Base-by-base conservation (phyloP, 2,329 filamentous ascomycete genomes). In the Sporothrix mexicana region DNA sequence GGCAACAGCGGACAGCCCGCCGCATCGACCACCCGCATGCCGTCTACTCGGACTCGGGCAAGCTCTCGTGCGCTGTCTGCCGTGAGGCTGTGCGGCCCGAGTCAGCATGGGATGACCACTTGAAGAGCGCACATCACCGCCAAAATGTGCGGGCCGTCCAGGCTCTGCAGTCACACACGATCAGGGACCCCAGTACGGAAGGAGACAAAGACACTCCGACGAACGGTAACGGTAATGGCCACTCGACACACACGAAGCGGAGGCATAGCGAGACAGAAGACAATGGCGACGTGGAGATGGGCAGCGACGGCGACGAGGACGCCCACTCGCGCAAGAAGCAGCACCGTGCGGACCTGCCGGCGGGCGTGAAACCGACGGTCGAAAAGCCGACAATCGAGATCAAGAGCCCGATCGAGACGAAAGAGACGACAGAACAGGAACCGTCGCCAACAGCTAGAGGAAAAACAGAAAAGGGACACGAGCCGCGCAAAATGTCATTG, bases 1-100 rank as follows among this genome's bases (percentile, higher is more conserved):
- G 93, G 77, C 91, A 91, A 78, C 92, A 95, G 81, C 90, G 93
- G 76, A 89, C 90, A 72, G 88, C 91, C 74, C 90, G 93, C 73
- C 89, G 92, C 76, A 90, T 95, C 77, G 87, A 90, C 69, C 91
- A 93, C 77, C 88, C 91, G 3, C 85, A 91, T 77, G 90, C 91
- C 57, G 84, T 86, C 71, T 93, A 94, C 82, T 89, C 90, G 5
- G 86, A 89, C 75, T 85, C 88, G 15, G 91, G 91, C 74, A 90
- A 89, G 77, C 87, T 94, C 0, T 82, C 89, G 41, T 94, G 92
- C 82, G 87, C 86, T 74, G 81, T 91, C 30, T 94, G 92, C 78
- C 88, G 87, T 78, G 85, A 90, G 67, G 83, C 85, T 51, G 80
- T 93, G 78, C 92, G 91, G 80, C 85, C 88, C 61, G 91, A 93